Conservation (phyloP, 805 yeast genomes). For the Blastobotrys americana region DNA sequence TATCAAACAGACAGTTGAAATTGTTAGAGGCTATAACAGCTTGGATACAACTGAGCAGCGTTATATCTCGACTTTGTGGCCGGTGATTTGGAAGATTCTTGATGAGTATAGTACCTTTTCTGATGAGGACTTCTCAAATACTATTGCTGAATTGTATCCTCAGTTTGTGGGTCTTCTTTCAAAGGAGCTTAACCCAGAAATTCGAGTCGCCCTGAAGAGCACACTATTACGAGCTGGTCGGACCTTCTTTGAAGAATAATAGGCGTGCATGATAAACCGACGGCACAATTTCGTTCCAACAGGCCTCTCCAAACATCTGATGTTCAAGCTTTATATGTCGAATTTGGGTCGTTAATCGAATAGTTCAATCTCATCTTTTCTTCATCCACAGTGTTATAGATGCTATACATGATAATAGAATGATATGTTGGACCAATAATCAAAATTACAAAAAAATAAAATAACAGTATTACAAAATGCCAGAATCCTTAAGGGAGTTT, state of each 20-base stretch:
- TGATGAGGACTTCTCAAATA: conserved; percentile 32
- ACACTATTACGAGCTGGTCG: conserved; percentile 43
- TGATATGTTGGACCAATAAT: no score
- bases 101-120: conserved; percentile 77
- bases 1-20: conserved; percentile 62
- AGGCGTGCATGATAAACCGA: no score
- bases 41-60: conserved; percentile 66
- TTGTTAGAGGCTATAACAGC: conserved; percentile 60
- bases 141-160: conserved; percentile 25
- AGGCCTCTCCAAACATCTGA: no score
- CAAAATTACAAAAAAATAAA: conserved; percentile 11
- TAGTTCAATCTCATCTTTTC: no score
- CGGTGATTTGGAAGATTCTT: conserved; percentile 81
- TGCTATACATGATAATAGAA: conserved; percentile 1
- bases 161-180: conserved; percentile 28
- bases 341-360: not conserved
- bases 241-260: conserved; percentile 21
- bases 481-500: conserved; percentile 68
- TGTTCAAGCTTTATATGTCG: no score
- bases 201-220: conserved; percentile 30
- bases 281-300: no score
- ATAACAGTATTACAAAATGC: conserved; percentile 41
- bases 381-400: no score
- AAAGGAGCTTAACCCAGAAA: conserved; percentile 31
- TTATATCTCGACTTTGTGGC: conserved; percentile 79